Conservation (phyloP, 1,284 basidiomycete genomes). For the Pisolithus thermaeus region DNA sequence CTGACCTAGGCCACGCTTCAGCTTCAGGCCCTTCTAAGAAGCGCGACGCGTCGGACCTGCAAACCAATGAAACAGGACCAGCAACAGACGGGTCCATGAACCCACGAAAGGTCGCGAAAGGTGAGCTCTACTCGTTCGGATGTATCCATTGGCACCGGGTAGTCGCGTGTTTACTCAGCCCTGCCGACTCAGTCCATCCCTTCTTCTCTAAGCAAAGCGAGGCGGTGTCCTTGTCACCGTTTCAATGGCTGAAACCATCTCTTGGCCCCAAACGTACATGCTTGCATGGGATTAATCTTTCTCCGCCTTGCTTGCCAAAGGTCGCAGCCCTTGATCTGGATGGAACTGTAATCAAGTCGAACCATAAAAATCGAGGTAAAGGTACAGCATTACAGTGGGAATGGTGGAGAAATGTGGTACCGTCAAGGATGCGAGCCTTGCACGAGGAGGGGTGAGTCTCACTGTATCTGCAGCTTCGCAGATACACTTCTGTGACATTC, state of each 20-base stretch:
- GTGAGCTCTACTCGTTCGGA: slow-evolving; percentile 11
- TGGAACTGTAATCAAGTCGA: slow-evolving; percentile 75
- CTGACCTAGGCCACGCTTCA: background rate
- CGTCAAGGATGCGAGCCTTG: slow-evolving; percentile 55
- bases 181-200: slow-evolving; percentile 30
- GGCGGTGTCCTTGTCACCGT: slow-evolving; percentile 23
- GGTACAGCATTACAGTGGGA: slow-evolving; percentile 49
- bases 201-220: slow-evolving; percentile 30
- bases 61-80: background rate
- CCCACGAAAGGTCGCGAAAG: slow-evolving; percentile 18
- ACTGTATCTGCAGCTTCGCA: background rate
- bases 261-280: slow-evolving; percentile 54
- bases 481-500: background rate
- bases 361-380: slow-evolving; percentile 41
- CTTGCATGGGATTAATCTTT: slow-evolving; percentile 55
- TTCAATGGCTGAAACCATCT: slow-evolving; percentile 53
- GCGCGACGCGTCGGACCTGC: slow-evolving; percentile 12
- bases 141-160: background rate
- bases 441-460: slow-evolving; percentile 51
- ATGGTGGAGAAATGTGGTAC: slow-evolving; percentile 75
- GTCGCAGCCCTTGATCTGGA: slow-evolving; percentile 86
- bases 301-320: slow-evolving; percentile 43
- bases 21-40: slow-evolving; percentile 10
- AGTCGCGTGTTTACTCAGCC: background rate
- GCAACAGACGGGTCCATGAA: slow-evolving; percentile 14